A percentile compares a stretch with the other conserved stretches of the same genome.
These are phyloP conservation scores for Delonix regia DNA, from an alignment of 306 rosid species.

Conservation along the genomic window DNA sequence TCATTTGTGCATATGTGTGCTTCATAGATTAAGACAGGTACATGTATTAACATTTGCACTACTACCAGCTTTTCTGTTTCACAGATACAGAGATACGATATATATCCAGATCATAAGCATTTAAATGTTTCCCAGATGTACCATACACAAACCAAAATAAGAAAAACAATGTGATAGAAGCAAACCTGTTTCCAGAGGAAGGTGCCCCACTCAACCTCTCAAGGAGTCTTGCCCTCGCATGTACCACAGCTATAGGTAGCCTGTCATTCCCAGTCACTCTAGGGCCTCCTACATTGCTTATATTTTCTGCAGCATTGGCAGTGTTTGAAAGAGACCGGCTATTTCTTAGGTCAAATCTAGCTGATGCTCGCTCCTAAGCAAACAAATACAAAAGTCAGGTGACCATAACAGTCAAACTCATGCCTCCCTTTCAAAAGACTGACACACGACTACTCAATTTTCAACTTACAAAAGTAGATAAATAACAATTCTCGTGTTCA, in stretches of 20 bases:
- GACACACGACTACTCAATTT: neutral
- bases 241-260: constrained; percentile 76
- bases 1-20: neutral
- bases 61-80: neutral
- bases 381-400: constrained; percentile 9
- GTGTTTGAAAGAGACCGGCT: constrained; percentile 39
- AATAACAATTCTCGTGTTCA: neutral
- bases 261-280: constrained; percentile 54
- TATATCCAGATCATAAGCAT: neutral
- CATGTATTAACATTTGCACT: neutral
- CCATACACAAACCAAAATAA: constrained; percentile 1
- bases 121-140: neutral
- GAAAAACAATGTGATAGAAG: constrained; percentile 8
- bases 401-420: neutral
- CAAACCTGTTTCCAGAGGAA: constrained; percentile 62
- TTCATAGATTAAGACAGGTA: neutral
- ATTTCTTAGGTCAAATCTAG: constrained; percentile 47
- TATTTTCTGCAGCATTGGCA: constrained; percentile 45
- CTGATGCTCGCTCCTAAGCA: constrained; percentile 53
- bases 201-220: constrained; percentile 86
- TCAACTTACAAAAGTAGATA: neutral
- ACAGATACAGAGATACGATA: neutral
- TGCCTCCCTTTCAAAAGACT: neutral
- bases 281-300: constrained; percentile 37
- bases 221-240: constrained; percentile 83